Evolutionary conservation across 2,329 filamentous ascomycete genomes (phyloP), one percentile per base, ranked within the genome.

Genomic region (Fusarium nematophilum): DNA sequence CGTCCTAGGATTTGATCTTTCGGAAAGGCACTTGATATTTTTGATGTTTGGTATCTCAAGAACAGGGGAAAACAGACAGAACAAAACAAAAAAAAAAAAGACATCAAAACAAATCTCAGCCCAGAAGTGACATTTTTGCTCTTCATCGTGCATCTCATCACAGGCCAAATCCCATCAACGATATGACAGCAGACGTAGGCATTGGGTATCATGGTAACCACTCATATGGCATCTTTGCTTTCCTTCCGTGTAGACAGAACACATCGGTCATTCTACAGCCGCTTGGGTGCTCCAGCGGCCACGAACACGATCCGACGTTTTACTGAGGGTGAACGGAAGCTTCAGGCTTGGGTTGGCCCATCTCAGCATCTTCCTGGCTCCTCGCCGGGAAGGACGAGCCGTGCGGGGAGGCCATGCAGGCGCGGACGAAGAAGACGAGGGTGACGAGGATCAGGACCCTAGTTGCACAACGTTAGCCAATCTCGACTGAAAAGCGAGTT

Each of bases 401-500:
- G 6, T 62, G 36, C 3, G 62, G 62, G 27, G 56, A 43, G 10
- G 51, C 50, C 5, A 75, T 26, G 37, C 72, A 76, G 18, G 72
- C 73, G 21, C 65, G 66, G 61, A 75, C 68, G 67, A 79, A 80
- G 65, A 77, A 73, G 38, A 73, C 66, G 36, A 79, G 52, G 51
- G 76, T 68, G 40, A 76, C 64, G 39, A 79, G 72, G 25, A 72
- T 67, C 8, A 80, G 62, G 31, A 79, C 52, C 78, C 77, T 78
- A 9, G 3, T 2, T 23, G 1, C 21, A 3, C 7, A 30, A 5
- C 2, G 23, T 56, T 5, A 64, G 30, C 34, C 33, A 48, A 21
- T 27, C 26, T 44, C 9, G 30, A 26, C 29, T 44, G 8, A 27
- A 21, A 36, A 42, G 7, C 23, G 34, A 25, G 23, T 2, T 13